These are phyloP conservation scores for Claviceps monticola DNA, from an alignment of 2,329 filamentous ascomycete genomes.

Conservation along the genomic window DNA sequence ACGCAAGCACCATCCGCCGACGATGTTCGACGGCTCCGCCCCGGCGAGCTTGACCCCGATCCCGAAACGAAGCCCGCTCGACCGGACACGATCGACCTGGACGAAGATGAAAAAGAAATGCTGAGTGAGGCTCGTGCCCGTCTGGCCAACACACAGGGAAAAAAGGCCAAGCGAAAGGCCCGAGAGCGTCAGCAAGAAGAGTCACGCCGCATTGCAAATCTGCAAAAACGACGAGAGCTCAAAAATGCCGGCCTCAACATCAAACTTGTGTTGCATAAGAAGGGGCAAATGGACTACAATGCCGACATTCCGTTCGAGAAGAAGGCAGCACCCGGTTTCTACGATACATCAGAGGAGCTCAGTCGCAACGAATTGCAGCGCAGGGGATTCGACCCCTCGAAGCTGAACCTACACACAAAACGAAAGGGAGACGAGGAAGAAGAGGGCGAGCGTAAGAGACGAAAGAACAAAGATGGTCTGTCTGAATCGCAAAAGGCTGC, in stretches of 20 bases:
- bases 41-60: constrained; percentile 93
- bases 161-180: constrained; percentile 97
- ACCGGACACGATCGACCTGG: constrained; percentile 93
- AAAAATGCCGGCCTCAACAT: constrained; percentile 98
- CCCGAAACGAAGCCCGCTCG: constrained; percentile 91
- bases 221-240: constrained; percentile 91
- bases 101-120: constrained; percentile 99
- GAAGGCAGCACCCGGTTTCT: constrained; percentile 76
- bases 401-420: constrained; percentile 82
- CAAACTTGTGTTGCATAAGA: constrained; percentile 81
- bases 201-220: constrained; percentile 71
- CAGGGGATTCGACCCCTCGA: constrained; percentile 78
- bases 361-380: constrained; percentile 70
- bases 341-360: constrained; percentile 79
- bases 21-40: constrained; percentile 75
- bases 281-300: constrained; percentile 99
- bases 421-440: constrained; percentile 90
- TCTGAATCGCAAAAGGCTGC: constrained; percentile 74
- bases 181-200: constrained; percentile 92
- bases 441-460: constrained; percentile 65
- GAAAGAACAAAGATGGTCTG: constrained; percentile 73
- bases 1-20: constrained; percentile 79
- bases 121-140: constrained; percentile 91
- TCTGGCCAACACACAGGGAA: constrained; percentile 93
- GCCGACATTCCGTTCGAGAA: constrained; percentile 98